Percentiles rank a stretch among this genome's conserved stretches.
Conservation (phyloP, 2,329 filamentous ascomycete genomes). For the Colletotrichum graminicola region DNA sequence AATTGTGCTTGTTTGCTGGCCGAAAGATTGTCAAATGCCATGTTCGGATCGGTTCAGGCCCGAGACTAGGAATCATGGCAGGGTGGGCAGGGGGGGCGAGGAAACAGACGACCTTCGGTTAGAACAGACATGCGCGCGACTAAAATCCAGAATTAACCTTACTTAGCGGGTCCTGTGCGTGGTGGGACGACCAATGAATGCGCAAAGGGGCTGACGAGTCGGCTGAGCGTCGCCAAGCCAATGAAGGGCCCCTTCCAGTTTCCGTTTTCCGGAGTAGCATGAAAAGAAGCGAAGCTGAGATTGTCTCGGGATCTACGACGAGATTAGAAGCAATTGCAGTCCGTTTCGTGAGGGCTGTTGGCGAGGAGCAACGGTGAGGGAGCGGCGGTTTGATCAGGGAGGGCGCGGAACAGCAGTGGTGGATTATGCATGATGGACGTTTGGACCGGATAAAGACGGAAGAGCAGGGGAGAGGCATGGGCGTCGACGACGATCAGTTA, state of each 20-base stretch:
- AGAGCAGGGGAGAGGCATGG: not conserved
- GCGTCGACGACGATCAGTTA: not conserved
- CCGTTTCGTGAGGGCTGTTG: conserved; percentile 7
- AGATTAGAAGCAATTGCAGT: not conserved
- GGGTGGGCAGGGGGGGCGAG: not conserved
- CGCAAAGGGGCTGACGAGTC: not conserved
- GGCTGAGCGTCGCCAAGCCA: conserved; percentile 14
- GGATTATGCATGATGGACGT: not conserved
- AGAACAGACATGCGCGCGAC: not conserved
- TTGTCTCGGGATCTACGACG: conserved; percentile 16
- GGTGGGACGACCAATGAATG: not conserved
- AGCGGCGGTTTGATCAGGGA: conserved; percentile 1
- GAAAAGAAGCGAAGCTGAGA: not conserved
- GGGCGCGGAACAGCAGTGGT: not conserved
- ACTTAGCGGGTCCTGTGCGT: conserved; percentile 28
- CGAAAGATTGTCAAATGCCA: not conserved
- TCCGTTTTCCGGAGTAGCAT: no score
- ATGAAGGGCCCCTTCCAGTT: conserved; percentile 16
- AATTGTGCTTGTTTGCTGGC: not conserved
- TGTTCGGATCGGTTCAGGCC: not conserved
- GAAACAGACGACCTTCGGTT: not conserved
- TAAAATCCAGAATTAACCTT: conserved; percentile 27
- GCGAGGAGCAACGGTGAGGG: not conserved
- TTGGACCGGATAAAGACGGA: not conserved
- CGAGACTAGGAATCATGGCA: not conserved